Evolutionary conservation across 2,329 filamentous ascomycete species (phyloP), one percentile per base, ranked within the genome.

Genomic region (Alternaria arbusti): DNA sequence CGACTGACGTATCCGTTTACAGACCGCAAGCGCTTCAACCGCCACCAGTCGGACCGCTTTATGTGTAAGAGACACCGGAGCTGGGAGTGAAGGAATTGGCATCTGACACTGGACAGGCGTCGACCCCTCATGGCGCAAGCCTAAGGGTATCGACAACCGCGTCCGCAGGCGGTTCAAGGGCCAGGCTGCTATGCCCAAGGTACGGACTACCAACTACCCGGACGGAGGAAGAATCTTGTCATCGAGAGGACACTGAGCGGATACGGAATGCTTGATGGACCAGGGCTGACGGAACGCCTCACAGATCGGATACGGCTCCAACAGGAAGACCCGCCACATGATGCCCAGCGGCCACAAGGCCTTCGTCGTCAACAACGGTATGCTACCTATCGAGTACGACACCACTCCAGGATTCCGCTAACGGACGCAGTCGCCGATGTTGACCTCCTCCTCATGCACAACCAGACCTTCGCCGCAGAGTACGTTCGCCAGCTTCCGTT

Each of bases 331-430:
- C 83, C 91, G 93, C 82, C 95, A 96, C 89, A 91, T 98, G 91
- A 97, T 94, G 89, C 96, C 96, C 83, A 97, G 94, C 79, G 96
- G 96, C 86, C 95, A 98, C 92, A 98, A 97, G 91, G 93, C 95
- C 74, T 99, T 99, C 92, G 90, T 98, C 82, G 96, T 99, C 87
- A 93, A 91, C 91, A 99, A 99, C 89, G 85, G 75, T 78, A 77
- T 63, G 75, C 57, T 25, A 23, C 8, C 26, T 43, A 23, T 30
- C 15, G 17, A 26, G 25, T 40, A 10, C 23, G 17, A 30, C 30
- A 25, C 55, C 26, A 15, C 7, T 8, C n/a, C 9, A 12, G 60
- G 43, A 56, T 17, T 4, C 20, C 54, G 63, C 74, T 78, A 78
- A 77, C 28, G 20, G 22, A 54, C 30, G 54, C 89, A 76, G 74